A percentile compares a stretch with the other conserved stretches of the same genome.
These are phyloP conservation scores for Eucalyptus brandiana DNA, from an alignment of 345 rosid species.

Conservation along the genomic window DNA sequence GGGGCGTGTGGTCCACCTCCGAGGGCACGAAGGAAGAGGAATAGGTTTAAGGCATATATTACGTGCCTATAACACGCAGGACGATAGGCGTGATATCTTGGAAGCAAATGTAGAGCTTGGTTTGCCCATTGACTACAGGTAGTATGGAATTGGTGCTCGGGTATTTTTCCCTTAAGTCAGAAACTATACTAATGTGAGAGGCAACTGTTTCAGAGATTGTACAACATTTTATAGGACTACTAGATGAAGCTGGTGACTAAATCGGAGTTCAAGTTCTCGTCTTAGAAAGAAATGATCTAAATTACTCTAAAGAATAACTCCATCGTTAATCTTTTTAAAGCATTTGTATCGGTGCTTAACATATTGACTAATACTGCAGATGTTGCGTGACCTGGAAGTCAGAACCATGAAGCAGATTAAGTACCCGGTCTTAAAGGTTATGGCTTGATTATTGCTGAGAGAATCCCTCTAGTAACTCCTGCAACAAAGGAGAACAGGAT, in stretches of 20 bases:
- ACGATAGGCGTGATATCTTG: conserved; percentile 70
- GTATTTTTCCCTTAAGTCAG: conserved; percentile 5
- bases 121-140: conserved; percentile 84
- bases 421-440: too few species aligned
- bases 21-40: conserved; percentile 92
- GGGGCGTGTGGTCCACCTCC: conserved; percentile 75
- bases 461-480: not conserved
- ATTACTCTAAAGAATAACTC: too few species aligned
- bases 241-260: too few species aligned
- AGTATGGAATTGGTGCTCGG: conserved; percentile 90
- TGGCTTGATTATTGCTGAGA: too few species aligned
- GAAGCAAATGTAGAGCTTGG: conserved; percentile 88
- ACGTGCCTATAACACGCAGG: conserved; percentile 77
- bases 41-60: conserved; percentile 90
- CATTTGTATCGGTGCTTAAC: too few species aligned
- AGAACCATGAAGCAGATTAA: too few species aligned
- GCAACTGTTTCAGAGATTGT: too few species aligned
- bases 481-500: not conserved
- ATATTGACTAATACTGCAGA: too few species aligned
- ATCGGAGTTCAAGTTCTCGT: too few species aligned
- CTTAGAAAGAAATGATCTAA: too few species aligned
- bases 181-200: not conserved
- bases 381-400: not conserved
- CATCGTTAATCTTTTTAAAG: too few species aligned
- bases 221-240: too few species aligned